A percentile compares a stretch with the other conserved stretches of the same genome.
Evolutionary conservation across 495 filamentous ascomycete genomes (phyloP).

Genomic region (Penicillium lagena): DNA sequence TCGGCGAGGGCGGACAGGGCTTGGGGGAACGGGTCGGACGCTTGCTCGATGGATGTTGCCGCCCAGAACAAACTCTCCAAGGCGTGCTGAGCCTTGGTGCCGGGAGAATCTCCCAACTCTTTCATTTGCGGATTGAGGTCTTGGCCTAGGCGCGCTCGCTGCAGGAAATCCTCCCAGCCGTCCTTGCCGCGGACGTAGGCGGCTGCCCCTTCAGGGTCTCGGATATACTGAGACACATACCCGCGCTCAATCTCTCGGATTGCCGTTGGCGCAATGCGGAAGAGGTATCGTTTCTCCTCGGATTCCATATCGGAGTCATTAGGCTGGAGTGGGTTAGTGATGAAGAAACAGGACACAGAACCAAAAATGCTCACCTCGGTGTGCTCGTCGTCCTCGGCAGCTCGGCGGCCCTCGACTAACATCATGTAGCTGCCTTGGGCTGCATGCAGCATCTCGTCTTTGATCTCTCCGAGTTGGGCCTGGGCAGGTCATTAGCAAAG

Average conservation of each 20-base stretch:
- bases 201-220: conserved; percentile 27
- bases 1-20: conserved; percentile 31
- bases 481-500: conserved; percentile 4
- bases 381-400: conserved; percentile 43
- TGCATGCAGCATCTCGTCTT: conserved; percentile 32
- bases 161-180: conserved; percentile 39
- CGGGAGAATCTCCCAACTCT: conserved; percentile 20
- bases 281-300: conserved; percentile 21
- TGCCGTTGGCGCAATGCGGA: conserved; percentile 18
- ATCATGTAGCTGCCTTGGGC: conserved; percentile 37
- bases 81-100: conserved; percentile 2
- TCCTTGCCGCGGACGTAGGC: conserved; percentile 25
- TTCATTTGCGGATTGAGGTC: conserved; percentile 36
- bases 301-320: conserved; percentile 32
- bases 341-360: too few relatives aligned
- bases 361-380: conserved; percentile 28
- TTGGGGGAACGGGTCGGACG: conserved; percentile 3
- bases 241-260: conserved; percentile 27
- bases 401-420: conserved; percentile 29
- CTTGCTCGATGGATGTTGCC: conserved; percentile 1
- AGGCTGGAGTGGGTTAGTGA: conserved; percentile 15
- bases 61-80: conserved; percentile 11
- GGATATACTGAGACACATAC: conserved; percentile 28
- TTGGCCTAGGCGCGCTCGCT: conserved; percentile 30
- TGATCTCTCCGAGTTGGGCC: conserved; percentile 18